Evolutionary conservation across 768 basidiomycete species (phyloP), one percentile per base, ranked within the genome.

Genomic region (Lactarius psammicola): DNA sequence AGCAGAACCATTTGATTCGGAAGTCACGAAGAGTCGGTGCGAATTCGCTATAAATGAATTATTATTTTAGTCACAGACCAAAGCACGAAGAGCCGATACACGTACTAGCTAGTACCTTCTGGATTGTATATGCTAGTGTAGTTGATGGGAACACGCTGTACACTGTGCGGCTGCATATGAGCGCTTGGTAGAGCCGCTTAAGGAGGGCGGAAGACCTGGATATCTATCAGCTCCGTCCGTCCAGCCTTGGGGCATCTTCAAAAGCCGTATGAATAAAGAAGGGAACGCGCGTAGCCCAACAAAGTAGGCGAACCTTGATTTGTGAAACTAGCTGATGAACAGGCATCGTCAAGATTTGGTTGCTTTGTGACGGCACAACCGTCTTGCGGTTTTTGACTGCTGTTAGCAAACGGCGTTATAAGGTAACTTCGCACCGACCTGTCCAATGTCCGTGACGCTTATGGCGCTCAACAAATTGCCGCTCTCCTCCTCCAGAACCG

Each of bases 71-170:
- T 40, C n/a, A 56, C 15, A 33, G 31, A 34, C 10, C 51, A 15
- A 61, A 34, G 54, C 44, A 49, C 10, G 31, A 28, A n/a, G 23
- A 8, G 11, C 28, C 51, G 42, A 56, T 36, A 28, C n/a, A 81
- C 89, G 68, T 72, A 93, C 91, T 94, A 2, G 92, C 90, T 28
- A 94, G 82, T 10, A 93, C 79, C 73, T 93, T 94, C 75, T 92
- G 84, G 62, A 92, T 86, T 0, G 89, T 86, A 74, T 87, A 90
- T 15, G 81, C 80, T 4, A 93, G 79, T 8, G 84, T 81, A 70
- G 81, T 88, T 53, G 80, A 83, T 0, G 87, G 84, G 34, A 82
- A 79, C 26, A 92, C 88, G 58, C 89, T 89, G 74, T 92, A 94
- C 0, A 92, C 92, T 89, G 74, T 2, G 44, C 34, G 10, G 8